Base-by-base conservation (phyloP, 2,329 filamentous ascomycete genomes). In the Colletotrichum filicis region DNA sequence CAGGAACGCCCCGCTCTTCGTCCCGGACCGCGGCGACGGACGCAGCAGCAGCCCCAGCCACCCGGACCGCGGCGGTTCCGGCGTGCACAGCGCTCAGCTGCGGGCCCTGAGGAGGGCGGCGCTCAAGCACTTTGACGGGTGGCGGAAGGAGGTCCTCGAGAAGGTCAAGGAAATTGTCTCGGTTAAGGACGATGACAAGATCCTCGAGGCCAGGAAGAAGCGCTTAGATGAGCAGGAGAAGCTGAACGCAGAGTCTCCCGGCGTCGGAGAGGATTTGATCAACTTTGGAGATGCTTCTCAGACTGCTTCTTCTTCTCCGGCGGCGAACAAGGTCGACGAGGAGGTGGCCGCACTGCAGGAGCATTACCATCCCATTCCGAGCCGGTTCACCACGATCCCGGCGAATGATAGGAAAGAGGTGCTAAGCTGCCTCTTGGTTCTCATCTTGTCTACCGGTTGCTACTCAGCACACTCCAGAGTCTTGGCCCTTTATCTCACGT, bases 391-490 rank as follows among this genome's bases (percentile, higher is more conserved):
- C 1, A 88, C 88, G 1, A 84, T 94, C 3, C 84, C 90, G 0
- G 80, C 87, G 26, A 85, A 87, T 53, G 91, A 93, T 76, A 86
- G 91, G 55, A 85, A 86, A 57, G 87, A 94, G 72, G 87, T 92
- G 2, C 82, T 96, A 14, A 92, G 94, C 80, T 92, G 92, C 22
- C 82, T 94, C 8, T 83, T 96, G 8, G 86, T 97, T 1, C 84
- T 95, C 4, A 82, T 95, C 7, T 85, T 97, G 3, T 93, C 92
- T 11, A 85, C 93, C 1, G 92, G 95, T 46, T 91, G 91, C 74
- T 97, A 97, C 79, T 92, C 90, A 26, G 92, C 93, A 4, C 89
- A 95, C 79, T 94, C 94, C 1, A 88, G 94, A 11, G 86, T 91
- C 1, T 81, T 97, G 35, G 85, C 94, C 12, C 87, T 94, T 35